These are phyloP conservation scores for Tolypocladium amazonense DNA, from an alignment of 2,329 filamentous ascomycete species.

Conservation along the genomic window DNA sequence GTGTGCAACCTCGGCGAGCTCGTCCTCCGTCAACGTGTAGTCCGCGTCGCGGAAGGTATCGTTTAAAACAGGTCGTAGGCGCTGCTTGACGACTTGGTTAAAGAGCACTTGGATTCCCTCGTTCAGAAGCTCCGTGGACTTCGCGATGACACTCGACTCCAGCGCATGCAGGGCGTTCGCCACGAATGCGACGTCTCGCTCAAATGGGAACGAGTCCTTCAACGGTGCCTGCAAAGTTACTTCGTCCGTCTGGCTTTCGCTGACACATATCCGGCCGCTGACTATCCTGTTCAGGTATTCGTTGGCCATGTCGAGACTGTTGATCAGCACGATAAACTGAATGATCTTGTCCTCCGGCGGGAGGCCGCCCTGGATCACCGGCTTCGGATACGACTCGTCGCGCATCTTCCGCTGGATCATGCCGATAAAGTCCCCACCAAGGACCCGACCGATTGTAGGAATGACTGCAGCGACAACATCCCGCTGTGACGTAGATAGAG, in stretches of 20 bases:
- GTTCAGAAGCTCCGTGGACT: slow-evolving; percentile 69
- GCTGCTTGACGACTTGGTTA: slow-evolving; percentile 74
- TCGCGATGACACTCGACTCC: slow-evolving; percentile 60
- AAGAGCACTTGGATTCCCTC: slow-evolving; percentile 83
- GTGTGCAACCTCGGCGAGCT: slow-evolving; percentile 44
- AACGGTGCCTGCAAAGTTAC: slow-evolving; percentile 33
- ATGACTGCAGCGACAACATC: slow-evolving; percentile 69
- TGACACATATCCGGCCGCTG: slow-evolving; percentile 46
- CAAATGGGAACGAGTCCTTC: slow-evolving; percentile 66
- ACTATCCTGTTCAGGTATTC: slow-evolving; percentile 89
- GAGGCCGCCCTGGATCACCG: slow-evolving; percentile 64
- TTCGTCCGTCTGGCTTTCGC: slow-evolving; percentile 24
- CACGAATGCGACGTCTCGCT: slow-evolving; percentile 62
- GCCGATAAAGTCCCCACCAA: slow-evolving; percentile 83
- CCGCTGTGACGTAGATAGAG: slow-evolving; percentile 75
- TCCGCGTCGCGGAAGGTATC: slow-evolving; percentile 90
- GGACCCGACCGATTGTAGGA: slow-evolving; percentile 66
- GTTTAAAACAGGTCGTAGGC: slow-evolving; percentile 71
- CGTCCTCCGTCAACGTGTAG: slow-evolving; percentile 60
- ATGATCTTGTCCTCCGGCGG: slow-evolving; percentile 85
- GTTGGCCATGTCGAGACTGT: slow-evolving; percentile 86
- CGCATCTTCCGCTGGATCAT: slow-evolving; percentile 98
- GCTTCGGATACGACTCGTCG: slow-evolving; percentile 83
- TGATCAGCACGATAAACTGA: slow-evolving; percentile 84
- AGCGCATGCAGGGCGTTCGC: slow-evolving; percentile 57